A percentile compares a stretch with the other conserved stretches of the same genome.
These are phyloP conservation scores for Aureobasidium vineae DNA, from an alignment of 2,329 filamentous ascomycete species.

Conservation along the genomic window DNA sequence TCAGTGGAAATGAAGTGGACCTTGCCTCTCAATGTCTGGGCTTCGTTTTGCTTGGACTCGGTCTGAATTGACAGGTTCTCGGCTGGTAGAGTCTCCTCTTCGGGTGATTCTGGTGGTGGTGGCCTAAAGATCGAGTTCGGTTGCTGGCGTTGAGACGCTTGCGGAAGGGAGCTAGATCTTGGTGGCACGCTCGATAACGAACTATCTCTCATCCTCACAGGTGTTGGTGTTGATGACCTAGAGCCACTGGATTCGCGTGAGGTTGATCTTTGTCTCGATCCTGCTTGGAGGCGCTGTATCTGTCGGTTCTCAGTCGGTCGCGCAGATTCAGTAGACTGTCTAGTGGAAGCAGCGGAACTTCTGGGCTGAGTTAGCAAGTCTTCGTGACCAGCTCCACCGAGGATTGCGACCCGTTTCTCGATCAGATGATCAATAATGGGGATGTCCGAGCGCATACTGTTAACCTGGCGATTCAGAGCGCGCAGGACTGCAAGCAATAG, in stretches of 20 bases:
- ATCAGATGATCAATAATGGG: slow-evolving; percentile 51
- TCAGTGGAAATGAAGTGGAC: neutral
- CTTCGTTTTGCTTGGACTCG: slow-evolving; percentile 23
- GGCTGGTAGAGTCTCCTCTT: neutral
- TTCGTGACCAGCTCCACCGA: slow-evolving; percentile 34
- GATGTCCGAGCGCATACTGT: slow-evolving; percentile 45
- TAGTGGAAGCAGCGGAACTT: neutral
- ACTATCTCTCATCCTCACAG: neutral
- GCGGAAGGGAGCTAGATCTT: slow-evolving; percentile 15
- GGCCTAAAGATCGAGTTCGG: slow-evolving; percentile 35
- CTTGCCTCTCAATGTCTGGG: neutral
- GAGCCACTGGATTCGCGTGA: slow-evolving; percentile 3
- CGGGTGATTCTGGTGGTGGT: slow-evolving; percentile 37
- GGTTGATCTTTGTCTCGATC: neutral
- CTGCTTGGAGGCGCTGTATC: slow-evolving; percentile 17
- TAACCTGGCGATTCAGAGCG: slow-evolving; percentile 45
- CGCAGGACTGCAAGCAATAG: slow-evolving; percentile 46
- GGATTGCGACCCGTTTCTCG: slow-evolving; percentile 50
- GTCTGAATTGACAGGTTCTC: neutral
- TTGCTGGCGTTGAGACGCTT: neutral
- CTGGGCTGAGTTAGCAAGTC: slow-evolving; percentile 27
- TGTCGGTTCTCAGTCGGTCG: slow-evolving; percentile 1
- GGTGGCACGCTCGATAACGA: slow-evolving; percentile 9
- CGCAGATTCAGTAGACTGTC: slow-evolving; percentile 5
- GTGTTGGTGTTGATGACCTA: slow-evolving; percentile 7